phyloP scores from a whole-genome alignment of 768 basidiomycete species.

The Psilocybe sp. region DNA sequence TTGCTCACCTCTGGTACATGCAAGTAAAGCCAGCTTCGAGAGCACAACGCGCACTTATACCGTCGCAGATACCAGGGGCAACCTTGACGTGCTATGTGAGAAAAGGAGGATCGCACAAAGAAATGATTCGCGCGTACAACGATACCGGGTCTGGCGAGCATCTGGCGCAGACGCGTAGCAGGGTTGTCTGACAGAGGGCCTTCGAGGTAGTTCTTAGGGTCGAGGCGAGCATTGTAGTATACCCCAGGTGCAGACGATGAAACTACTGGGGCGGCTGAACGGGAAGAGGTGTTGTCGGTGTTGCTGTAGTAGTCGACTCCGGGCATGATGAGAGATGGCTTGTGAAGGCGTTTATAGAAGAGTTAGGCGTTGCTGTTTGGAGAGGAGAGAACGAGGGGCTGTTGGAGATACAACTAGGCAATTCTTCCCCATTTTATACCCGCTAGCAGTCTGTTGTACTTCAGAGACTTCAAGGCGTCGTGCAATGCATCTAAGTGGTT shows the following conservation, averaged over 20 bases:
- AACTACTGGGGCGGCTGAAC: not conserved
- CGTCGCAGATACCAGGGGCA: conserved; percentile 71
- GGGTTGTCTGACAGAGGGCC: conserved; percentile 67
- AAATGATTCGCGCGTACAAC: conserved; percentile 50
- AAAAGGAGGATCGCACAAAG: not conserved
- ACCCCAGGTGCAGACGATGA: conserved; percentile 4
- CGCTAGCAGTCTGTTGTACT: no score
- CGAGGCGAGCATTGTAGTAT: conserved; percentile 70
- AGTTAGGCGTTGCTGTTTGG: not conserved
- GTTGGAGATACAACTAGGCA: no score
- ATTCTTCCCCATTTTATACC: no score
- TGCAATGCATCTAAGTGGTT: no score
- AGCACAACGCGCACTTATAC: conserved; percentile 71
- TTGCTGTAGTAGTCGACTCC: conserved; percentile 22
- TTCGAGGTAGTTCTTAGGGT: conserved; percentile 65
- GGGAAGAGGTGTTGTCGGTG: conserved; percentile 7
- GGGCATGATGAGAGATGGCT: conserved; percentile 13
- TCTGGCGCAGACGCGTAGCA: conserved; percentile 66
- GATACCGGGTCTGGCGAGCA: conserved; percentile 70
- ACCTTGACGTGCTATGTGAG: conserved; percentile 32
- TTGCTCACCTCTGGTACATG: conserved; percentile 59
- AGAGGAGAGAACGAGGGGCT: not conserved
- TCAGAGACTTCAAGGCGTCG: not conserved
- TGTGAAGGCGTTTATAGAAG: not conserved
- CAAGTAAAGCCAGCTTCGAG: conserved; percentile 76